Base-by-base conservation (phyloP, 257 asterid species). In the Salvia rosmarinus region DNA sequence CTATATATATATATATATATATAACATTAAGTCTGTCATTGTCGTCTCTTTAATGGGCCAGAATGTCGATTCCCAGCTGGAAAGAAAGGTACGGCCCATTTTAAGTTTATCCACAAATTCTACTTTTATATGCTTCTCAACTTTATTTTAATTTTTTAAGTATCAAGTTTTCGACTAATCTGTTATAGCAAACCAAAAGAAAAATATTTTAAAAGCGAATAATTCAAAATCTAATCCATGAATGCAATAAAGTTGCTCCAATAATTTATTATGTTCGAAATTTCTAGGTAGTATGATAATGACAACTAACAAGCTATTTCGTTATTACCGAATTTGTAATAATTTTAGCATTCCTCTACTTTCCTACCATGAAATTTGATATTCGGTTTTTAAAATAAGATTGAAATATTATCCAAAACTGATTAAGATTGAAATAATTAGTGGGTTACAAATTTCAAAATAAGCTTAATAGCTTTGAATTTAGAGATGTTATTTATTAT, bases 21-120 rank as follows among this genome's bases (percentile, higher is more conserved):
- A 39, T 2, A 39, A 14, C 23, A 55, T 1, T 10, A 3, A 35
- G 40, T 25, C 3, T 14, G 50, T 64, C 8, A 35, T 63, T 63
- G 13, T 62, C 50, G 77, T 61, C 56, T 35, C 39, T 63, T 5
- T 25, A 56, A 47, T 28, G 28, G 73, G 73, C 69, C 69, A 2
- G 39, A 77, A 16, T 23, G 71, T 49, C 57, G 47, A 65, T 37
- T 16, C 16, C 73, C 74, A 79, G 83, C 79, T 79, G 83, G 79
- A 79, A 79, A 79, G 76, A 54, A 32, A 54, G 51, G 62, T 63
- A 39, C 63, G 79, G 77, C 81, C 79, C 84, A 73, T 49, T 76
- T 80, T 39, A 46, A 50, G 77, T 69, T 68, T 80, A 76, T 80
- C 84, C 81, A 61, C n/a, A 74, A 17, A 51, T 42, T 13, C 25